phyloP scores from a whole-genome alignment of 129 eudicot species.

The Chrysanthemum seticuspe region DNA sequence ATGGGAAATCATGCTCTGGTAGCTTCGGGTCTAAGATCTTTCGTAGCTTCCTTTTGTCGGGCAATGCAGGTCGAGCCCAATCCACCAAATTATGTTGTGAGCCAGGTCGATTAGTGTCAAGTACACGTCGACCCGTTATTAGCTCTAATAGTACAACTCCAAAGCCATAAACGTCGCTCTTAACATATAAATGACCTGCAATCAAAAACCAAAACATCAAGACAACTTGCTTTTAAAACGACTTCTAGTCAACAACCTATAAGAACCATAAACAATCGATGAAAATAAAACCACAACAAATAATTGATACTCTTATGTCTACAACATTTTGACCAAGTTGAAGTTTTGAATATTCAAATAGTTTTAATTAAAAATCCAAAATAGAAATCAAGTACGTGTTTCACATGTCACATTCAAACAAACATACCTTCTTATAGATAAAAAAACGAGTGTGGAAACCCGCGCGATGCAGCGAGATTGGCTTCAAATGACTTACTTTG shows the following conservation, averaged over 20 bases:
- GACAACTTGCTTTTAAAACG: neutral
- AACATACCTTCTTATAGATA: neutral
- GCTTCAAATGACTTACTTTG: no score
- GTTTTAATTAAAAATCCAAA: neutral
- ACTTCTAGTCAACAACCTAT: neutral
- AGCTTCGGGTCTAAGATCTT: slow-evolving; percentile 68
- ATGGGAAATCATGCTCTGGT: slow-evolving; percentile 54
- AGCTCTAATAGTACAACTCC: slow-evolving; percentile 79
- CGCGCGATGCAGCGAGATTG: no score
- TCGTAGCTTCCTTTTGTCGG: slow-evolving; percentile 45
- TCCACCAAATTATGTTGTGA: slow-evolving; percentile 66
- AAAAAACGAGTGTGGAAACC: no score
- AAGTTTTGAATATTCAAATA: neutral
- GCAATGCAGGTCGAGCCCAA: slow-evolving; percentile 61
- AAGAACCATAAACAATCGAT: neutral
- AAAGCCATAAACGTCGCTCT: slow-evolving; percentile 83
- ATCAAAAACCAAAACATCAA: neutral
- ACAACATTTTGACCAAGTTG: neutral
- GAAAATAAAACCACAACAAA: neutral
- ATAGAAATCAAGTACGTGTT: neutral
- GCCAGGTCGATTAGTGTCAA: slow-evolving; percentile 59
- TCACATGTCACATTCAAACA: slow-evolving; percentile 7
- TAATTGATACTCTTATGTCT: neutral
- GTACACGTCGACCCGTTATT: slow-evolving; percentile 66
- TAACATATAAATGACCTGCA: slow-evolving; percentile 80